These are phyloP conservation scores for Daedaleopsis nitida DNA, from an alignment of 768 basidiomycete genomes.

Conservation along the genomic window DNA sequence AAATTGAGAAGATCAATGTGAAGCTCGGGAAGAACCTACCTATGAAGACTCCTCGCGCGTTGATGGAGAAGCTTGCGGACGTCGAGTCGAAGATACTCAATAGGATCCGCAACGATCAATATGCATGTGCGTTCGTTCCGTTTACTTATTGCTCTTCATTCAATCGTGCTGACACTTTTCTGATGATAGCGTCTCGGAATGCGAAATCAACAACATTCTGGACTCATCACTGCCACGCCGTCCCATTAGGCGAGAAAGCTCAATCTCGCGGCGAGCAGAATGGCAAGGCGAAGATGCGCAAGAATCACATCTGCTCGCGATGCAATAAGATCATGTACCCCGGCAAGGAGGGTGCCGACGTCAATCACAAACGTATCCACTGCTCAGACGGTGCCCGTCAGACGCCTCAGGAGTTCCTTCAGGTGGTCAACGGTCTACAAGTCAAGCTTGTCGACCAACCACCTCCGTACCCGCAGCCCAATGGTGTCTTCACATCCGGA, in stretches of 20 bases:
- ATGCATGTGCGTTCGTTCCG: neutral
- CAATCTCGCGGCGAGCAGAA: neutral
- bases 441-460: neutral
- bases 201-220: neutral
- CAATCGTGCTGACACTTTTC: too few relatives aligned
- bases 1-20: neutral
- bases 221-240: neutral
- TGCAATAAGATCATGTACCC: constrained; percentile 21
- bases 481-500: constrained; percentile 13
- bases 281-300: neutral
- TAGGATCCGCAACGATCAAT: neutral
- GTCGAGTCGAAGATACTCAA: constrained; percentile 6
- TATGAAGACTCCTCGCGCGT: constrained; percentile 15
- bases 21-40: neutral
- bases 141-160: too few relatives aligned
- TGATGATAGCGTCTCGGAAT: too few relatives aligned
- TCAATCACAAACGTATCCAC: constrained; percentile 14
- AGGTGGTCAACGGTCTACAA: neutral
- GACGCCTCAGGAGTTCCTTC: neutral
- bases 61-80: constrained; percentile 11
- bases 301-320: constrained; percentile 6
- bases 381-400: constrained; percentile 18
- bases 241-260: neutral
- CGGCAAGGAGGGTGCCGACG: neutral
- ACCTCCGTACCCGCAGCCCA: constrained; percentile 17